phyloP scores from a whole-genome alignment of 2,329 filamentous ascomycete genomes.

The Sphaerulina musiva region DNA sequence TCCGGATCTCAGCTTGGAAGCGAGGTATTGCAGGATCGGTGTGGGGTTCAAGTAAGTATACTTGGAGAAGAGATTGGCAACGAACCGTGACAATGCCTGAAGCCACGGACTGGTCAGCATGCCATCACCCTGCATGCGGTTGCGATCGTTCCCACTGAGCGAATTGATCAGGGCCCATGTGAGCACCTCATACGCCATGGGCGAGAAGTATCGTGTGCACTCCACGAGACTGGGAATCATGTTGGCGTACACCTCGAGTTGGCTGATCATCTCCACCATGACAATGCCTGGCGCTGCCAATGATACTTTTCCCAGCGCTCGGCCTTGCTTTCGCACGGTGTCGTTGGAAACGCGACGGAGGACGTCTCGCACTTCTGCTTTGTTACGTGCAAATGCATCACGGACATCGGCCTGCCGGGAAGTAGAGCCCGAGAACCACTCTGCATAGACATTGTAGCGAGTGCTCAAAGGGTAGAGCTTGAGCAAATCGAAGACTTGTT shows the following conservation, averaged over 20 bases:
- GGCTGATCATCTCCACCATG: constrained; percentile 78
- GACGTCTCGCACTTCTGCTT: constrained; percentile 71
- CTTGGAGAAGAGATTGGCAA: constrained; percentile 79
- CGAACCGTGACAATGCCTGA: constrained; percentile 80
- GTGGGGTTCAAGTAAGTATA: constrained; percentile 77
- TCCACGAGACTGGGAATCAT: constrained; percentile 92
- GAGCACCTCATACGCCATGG: constrained; percentile 84
- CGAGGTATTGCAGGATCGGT: constrained; percentile 84
- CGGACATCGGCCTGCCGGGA: constrained; percentile 73
- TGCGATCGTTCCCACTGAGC: constrained; percentile 52
- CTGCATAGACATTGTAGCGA: constrained; percentile 83
- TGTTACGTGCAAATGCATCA: constrained; percentile 68
- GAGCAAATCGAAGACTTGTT: constrained; percentile 79
- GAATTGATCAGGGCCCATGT: constrained; percentile 84
- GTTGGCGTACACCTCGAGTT: constrained; percentile 91
- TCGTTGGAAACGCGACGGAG: constrained; percentile 86
- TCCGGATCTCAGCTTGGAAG: constrained; percentile 70
- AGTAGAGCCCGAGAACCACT: constrained; percentile 75
- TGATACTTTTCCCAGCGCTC: constrained; percentile 84
- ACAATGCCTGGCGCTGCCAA: constrained; percentile 86
- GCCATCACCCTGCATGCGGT: constrained; percentile 56
- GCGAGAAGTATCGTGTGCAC: constrained; percentile 88
- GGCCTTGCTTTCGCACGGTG: constrained; percentile 79
- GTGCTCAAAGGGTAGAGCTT: constrained; percentile 68
- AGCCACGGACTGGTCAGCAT: constrained; percentile 87